Evolutionary conservation across 768 basidiomycete genomes (phyloP).

Genomic region (Leccinum truebloodii): DNA sequence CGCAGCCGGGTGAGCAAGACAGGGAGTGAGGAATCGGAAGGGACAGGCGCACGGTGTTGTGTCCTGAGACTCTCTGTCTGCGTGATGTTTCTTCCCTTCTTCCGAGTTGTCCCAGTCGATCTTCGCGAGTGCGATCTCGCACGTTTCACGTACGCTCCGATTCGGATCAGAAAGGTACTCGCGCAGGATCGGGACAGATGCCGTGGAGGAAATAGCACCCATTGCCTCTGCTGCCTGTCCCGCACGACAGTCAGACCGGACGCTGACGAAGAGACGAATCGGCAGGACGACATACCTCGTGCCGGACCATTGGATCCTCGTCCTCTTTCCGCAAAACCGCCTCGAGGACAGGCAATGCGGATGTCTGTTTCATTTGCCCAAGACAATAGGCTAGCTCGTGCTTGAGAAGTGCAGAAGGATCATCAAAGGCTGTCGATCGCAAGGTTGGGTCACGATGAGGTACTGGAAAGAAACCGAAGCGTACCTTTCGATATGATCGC

Average conservation of each 20-base stretch:
- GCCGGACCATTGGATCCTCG: slow-evolving; percentile 95
- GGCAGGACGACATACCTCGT: slow-evolving; percentile 65
- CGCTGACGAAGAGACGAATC: background rate
- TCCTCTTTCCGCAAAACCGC: slow-evolving; percentile 64
- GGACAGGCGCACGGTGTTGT: slow-evolving; percentile 37
- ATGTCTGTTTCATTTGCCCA: slow-evolving; percentile 78
- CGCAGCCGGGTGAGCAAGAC: background rate
- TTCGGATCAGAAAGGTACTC: slow-evolving; percentile 37
- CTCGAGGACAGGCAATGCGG: slow-evolving; percentile 80
- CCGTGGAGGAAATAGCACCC: slow-evolving; percentile 80
- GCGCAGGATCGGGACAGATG: slow-evolving; percentile 55
- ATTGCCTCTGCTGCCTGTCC: slow-evolving; percentile 95
- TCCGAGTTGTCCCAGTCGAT: slow-evolving; percentile 89
- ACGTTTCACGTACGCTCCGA: background rate
- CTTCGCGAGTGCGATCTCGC: slow-evolving; percentile 87
- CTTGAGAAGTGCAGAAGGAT: slow-evolving; percentile 88
- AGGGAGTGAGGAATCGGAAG: background rate
- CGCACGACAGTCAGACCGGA: slow-evolving; percentile 16
- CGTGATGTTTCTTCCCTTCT: slow-evolving; percentile 56
- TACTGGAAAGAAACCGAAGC: slow-evolving; percentile 13
- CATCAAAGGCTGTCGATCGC: slow-evolving; percentile 64
- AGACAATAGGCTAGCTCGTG: slow-evolving; percentile 98
- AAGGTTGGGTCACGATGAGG: slow-evolving; percentile 1
- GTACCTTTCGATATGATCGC: slow-evolving; percentile 82
- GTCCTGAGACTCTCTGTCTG: slow-evolving; percentile 32